These are phyloP conservation scores for Plasmodium inui DNA, from an alignment of 169 alveolate genomes.

Conservation along the genomic window DNA sequence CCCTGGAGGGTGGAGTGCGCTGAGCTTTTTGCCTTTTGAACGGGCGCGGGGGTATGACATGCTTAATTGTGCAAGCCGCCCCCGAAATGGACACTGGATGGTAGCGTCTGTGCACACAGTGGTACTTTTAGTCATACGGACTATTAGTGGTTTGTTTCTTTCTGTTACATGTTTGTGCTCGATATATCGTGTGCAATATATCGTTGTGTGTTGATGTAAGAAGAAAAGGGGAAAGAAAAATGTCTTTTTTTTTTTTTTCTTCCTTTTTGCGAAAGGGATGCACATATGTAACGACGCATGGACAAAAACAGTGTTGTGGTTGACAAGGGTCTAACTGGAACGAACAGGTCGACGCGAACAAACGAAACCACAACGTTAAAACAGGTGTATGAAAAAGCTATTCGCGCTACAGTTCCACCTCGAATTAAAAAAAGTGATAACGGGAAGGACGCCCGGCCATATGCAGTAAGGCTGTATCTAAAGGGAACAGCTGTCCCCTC, in stretches of 20 bases:
- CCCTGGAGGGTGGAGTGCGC: background rate
- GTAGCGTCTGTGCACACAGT: background rate
- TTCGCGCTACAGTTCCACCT: background rate
- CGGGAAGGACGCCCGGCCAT: background rate
- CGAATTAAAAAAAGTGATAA: background rate
- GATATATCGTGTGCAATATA: background rate
- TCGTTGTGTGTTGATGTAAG: background rate
- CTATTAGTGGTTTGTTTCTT: background rate
- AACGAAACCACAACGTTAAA: background rate
- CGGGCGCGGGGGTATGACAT: background rate
- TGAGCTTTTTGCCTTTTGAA: background rate
- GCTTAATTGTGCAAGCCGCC: background rate
- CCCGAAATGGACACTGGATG: background rate
- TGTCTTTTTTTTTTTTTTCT: background rate
- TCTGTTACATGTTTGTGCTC: background rate
- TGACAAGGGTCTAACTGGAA: background rate
- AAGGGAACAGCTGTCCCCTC: background rate
- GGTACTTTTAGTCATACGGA: background rate
- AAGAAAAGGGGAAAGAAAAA: background rate
- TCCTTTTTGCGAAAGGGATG: background rate
- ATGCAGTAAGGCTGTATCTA: background rate
- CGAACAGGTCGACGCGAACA: background rate
- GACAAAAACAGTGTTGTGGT: background rate
- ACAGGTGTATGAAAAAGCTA: background rate
- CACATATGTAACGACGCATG: background rate